These are phyloP conservation scores for Phaeomoniella chlamydospora DNA, from an alignment of 2,329 filamentous ascomycete species.

Conservation along the genomic window DNA sequence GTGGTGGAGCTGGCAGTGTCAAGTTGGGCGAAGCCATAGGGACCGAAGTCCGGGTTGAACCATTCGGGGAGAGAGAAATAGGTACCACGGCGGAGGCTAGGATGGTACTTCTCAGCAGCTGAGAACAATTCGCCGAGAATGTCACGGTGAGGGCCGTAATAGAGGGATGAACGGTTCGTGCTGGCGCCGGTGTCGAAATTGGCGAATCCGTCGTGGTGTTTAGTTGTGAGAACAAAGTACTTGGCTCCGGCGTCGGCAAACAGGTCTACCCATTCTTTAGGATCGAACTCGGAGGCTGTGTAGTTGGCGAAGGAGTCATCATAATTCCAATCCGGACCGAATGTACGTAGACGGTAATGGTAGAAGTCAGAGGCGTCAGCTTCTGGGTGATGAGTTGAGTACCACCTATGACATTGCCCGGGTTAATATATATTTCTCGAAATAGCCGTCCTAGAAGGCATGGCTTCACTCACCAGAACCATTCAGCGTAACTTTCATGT, in stretches of 20 bases:
- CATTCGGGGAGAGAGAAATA: slow-evolving; percentile 33
- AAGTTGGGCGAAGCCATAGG: slow-evolving; percentile 22
- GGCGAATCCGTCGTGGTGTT: slow-evolving; percentile 33
- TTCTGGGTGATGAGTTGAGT: neutral
- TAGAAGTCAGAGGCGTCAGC: slow-evolving; percentile 17
- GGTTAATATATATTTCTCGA: neutral
- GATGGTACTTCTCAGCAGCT: slow-evolving; percentile 26
- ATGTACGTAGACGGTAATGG: slow-evolving; percentile 35
- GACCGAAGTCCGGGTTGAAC: slow-evolving; percentile 28
- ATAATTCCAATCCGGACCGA: slow-evolving; percentile 36
- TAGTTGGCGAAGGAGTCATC: slow-evolving; percentile 42
- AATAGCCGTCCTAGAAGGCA: neutral
- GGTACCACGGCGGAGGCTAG: slow-evolving; percentile 25
- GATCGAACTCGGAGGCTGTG: slow-evolving; percentile 33
- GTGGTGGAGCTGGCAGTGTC: slow-evolving; percentile 15
- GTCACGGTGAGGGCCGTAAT: slow-evolving; percentile 24
- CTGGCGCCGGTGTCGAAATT: slow-evolving; percentile 27
- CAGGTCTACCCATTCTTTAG: slow-evolving; percentile 39
- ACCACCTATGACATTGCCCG: neutral
- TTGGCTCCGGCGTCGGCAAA: slow-evolving; percentile 37
- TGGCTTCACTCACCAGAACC: slow-evolving; percentile 10
- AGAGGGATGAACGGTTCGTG: slow-evolving; percentile 25
- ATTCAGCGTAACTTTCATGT: slow-evolving; percentile 26
- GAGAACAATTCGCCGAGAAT: slow-evolving; percentile 27
- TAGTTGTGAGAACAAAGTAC: slow-evolving; percentile 29